These are phyloP conservation scores for Dichotomocladium elegans DNA, from an alignment of 371 early-diverging fungal genomes.

Conservation along the genomic window DNA sequence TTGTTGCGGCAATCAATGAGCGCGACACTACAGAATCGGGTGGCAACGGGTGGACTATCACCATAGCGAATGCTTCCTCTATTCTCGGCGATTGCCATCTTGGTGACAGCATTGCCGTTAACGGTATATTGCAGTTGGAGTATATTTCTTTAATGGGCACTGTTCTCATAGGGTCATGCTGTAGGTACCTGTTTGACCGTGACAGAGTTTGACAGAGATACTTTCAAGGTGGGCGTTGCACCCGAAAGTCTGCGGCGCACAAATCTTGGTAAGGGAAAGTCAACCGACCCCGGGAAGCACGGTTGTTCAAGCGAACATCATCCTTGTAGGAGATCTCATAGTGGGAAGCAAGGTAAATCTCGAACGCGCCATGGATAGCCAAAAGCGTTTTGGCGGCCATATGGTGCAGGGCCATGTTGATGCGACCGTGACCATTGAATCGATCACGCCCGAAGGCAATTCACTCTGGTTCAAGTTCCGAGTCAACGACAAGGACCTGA, in stretches of 20 bases:
- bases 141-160: too few species aligned
- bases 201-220: conserved; percentile 78
- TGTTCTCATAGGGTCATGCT: too few species aligned
- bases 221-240: conserved; percentile 89
- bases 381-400: conserved; percentile 93
- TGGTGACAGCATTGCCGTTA: conserved; percentile 94
- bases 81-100: conserved; percentile 85
- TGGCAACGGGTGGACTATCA: conserved; percentile 85
- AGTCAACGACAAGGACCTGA: conserved; percentile 56
- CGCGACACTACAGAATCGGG: conserved; percentile 74
- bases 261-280: conserved; percentile 72
- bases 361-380: conserved; percentile 87
- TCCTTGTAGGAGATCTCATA: conserved; percentile 77
- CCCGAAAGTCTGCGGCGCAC: conserved; percentile 92
- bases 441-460: conserved; percentile 83
- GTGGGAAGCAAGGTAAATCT: conserved; percentile 84
- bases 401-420: conserved; percentile 98
- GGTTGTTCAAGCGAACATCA: neutral
- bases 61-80: conserved; percentile 63
- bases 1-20: conserved; percentile 58
- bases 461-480: conserved; percentile 80
- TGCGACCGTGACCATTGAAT: conserved; percentile 69
- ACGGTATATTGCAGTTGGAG: conserved; percentile 66
- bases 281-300: too few species aligned
- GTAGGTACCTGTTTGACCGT: conserved; percentile 94